Base-by-base conservation (phyloP, 2,329 filamentous ascomycete genomes). In the Neonectria neomacrospora region DNA sequence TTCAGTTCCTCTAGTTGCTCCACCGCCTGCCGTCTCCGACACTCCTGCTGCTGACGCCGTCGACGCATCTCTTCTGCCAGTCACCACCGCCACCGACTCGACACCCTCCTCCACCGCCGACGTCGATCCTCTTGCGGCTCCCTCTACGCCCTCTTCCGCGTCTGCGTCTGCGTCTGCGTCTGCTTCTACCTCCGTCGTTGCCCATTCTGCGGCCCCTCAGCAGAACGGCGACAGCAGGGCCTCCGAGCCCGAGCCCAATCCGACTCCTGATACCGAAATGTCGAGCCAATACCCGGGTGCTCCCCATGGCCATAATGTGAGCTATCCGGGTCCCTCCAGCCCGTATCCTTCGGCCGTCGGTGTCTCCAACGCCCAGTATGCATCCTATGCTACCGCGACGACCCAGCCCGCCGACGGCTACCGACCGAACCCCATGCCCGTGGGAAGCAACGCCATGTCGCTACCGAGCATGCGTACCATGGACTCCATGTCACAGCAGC, bases 381-480 rank as follows among this genome's bases (percentile, higher is more conserved):
- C 68, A 47, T 68, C 76, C 41, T 78, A 78, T 65, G 67, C 76
- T 42, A 53, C 74, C 26, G 69, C 67, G 53, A 71, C 73, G 37
- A 66, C 65, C 18, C 74, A 75, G 51, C 61, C 72, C 34, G 52
- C 61, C 44, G 77, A 78, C 34, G 63, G 69, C 54, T 78, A 77
- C 48, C 73, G 76, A 59, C 66, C 70, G 10, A 74, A 67, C 61
- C 66, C 71, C 26, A 62, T 73, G 44, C 60, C 75, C 8, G 69
- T 75, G 28, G 69, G 70, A 44, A 72, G 71, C 61, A 74, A 70
- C 53, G 61, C 73, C 32, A 76, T 79, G 74, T 73, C 78, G 45
- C 68, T 80, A 20, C 79, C 79, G 10, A 80, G 79, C 66, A 80
- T 80, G 79, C 76, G 79, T 34, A 80, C 78, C 9, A 78, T 80